Evolutionary conservation across 2,329 filamentous ascomycete species (phyloP), one percentile per base, ranked within the genome.

Genomic region (Penicillium sp.): DNA sequence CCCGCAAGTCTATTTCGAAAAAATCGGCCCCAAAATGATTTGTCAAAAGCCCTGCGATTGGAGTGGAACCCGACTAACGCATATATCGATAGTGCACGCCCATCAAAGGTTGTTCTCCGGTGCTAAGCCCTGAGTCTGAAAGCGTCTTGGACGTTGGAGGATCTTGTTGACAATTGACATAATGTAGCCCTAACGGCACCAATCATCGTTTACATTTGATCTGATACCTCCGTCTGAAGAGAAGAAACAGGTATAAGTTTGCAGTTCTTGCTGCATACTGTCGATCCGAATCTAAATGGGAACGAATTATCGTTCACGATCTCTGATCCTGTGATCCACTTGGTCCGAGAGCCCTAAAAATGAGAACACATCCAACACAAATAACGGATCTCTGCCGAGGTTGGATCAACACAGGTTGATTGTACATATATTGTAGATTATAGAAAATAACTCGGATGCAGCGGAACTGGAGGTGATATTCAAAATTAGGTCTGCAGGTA

Each of bases 11-110:
- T 29, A 33, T 13, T 35, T 42, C 45, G 4, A 50, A 43, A 55
- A 50, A 50, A 9, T 50, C 13, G 49, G 45, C 23, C 53, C 31
- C 8, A 43, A 33, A 13, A 35, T 35, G 19, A 55, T 55, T 55
- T 55, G 53, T 55, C 53, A 55, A 50, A 29, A 35, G 8, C 15
- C n/a, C 41, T 42, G 27, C 12, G 15, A 44, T 52, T 12, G 10
- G 10, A 50, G 53, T 55, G 53, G 53, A 33, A 41, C 39, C 44
- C 25, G 6, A 29, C 45, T 43, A 49, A 43, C 25, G 36, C 45
- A 55, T 43, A 41, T 47, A 55, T 55, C 53, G 53, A 55, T 55
- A 55, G 53, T 25, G 45, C n/a, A 55, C 9, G 17, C 38, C 53
- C 45, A 42, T 41, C 19, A 33, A 33, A 52, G 38, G 39, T 55